Evolutionary conservation across 139 green algal species (phyloP), one percentile per base, ranked within the genome.

Genomic region (Chlorella vulgaris): DNA sequence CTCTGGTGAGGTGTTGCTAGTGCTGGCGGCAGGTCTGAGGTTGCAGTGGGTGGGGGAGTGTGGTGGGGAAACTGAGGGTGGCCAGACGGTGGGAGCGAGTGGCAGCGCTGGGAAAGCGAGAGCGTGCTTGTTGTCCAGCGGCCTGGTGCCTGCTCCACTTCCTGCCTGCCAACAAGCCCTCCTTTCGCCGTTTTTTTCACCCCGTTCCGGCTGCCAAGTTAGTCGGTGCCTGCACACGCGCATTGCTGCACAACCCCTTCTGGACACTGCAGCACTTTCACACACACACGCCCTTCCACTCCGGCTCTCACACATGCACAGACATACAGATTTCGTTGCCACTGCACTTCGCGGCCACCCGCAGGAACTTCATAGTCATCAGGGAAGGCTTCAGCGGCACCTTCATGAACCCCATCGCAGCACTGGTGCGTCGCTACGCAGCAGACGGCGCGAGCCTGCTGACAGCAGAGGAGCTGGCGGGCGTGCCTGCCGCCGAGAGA

Each of bases 281-380:
- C 58, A 29, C 7, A 29, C 15, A 29, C 21, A 29, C n/a, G 58
- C 21, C 58, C 21, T 67, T 67, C 7, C 18, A 13, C 21, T 31
- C 26, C 58, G 21, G 21, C 58, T 67, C 15, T 21, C 58, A 67
- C n/a, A 29, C 15, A 13, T 67, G 58, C n/a, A 67, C 15, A 36
- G 7, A 29, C 58, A 67, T 21, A 7, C 26, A 29, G 22, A 31
- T 21, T 31, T 36, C 58, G 18, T 31, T 29, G 26, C 26, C 58
- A 29, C 7, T 21, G 15, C 58, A 10, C 10, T 21, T 10, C 29
- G 40, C 8, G 10, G 33, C 31, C 7, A n/a, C 31, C 7, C 28
- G n/a, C 75, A 81, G 75, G 75, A 81, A 81, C 75, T 81, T 81
- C 60, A 71, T 81, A 4, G 60, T 39, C 29, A 62, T 81, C 60